These are phyloP conservation scores for Penicillium sp. DNA, from an alignment of 2,329 filamentous ascomycete species.

Conservation along the genomic window DNA sequence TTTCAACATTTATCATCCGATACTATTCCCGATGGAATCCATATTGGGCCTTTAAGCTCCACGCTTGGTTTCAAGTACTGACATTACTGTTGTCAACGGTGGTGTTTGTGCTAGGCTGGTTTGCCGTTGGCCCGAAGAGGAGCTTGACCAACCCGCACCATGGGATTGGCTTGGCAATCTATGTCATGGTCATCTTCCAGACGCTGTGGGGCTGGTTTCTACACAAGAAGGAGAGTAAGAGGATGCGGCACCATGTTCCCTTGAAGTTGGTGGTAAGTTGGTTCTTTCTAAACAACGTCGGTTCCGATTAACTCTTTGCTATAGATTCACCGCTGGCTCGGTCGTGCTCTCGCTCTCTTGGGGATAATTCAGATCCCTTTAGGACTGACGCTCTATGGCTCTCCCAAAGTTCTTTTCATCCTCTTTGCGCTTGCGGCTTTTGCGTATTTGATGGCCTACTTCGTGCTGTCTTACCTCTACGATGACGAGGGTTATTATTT, in stretches of 20 bases:
- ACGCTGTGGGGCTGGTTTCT: conserved; percentile 55
- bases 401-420: conserved; percentile 77
- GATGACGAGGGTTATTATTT: conserved; percentile 46
- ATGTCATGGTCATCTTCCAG: conserved; percentile 56
- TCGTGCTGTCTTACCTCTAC: conserved; percentile 69
- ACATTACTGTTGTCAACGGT: conserved; percentile 58
- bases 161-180: conserved; percentile 61
- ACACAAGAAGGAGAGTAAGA: conserved; percentile 50
- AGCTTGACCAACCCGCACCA: conserved; percentile 63
- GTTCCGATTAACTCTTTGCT: conserved; percentile 25
- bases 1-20: conserved; percentile 56
- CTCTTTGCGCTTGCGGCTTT: conserved; percentile 75
- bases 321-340: conserved; percentile 84
- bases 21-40: conserved; percentile 55
- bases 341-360: conserved; percentile 69
- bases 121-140: conserved; percentile 57
- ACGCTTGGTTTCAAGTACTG: conserved; percentile 60
- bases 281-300: neutral
- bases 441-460: conserved; percentile 68
- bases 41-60: conserved; percentile 53
- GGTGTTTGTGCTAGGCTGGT: conserved; percentile 57
- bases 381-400: conserved; percentile 86
- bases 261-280: conserved; percentile 53
- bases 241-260: conserved; percentile 51
- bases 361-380: conserved; percentile 84